Base-by-base conservation (phyloP, 805 yeast genomes). In the Starmerella etchellsii region DNA sequence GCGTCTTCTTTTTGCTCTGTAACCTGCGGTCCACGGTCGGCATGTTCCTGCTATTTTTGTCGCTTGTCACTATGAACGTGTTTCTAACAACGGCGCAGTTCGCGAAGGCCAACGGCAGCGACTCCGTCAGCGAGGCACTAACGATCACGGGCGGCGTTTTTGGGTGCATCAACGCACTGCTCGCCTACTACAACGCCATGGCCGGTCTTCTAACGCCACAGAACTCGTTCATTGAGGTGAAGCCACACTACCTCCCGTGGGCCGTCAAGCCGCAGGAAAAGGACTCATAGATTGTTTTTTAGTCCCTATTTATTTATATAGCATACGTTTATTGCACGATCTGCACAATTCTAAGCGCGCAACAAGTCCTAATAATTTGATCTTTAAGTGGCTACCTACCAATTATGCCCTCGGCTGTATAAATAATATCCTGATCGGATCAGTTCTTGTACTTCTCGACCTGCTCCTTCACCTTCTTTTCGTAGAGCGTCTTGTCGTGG, bases 401-500 rank as follows among this genome's bases (percentile, higher is more conserved):
- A n/a, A n/a, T n/a, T n/a, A n/a, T n/a, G n/a, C n/a, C n/a, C n/a
- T n/a, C n/a, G n/a, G n/a, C n/a, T n/a, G n/a, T n/a, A n/a, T n/a
- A n/a, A n/a, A n/a, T n/a, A n/a, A n/a, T n/a, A n/a, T n/a, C n/a
- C n/a, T n/a, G n/a, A n/a, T n/a, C n/a, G n/a, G n/a, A n/a, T 34
- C 37, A 44, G 34, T 38, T 43, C 22, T 26, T 70, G 57, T 81
- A 88, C 56, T 68, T 71, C 55, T 72, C 70, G 7, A 91, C 84
- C 63, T 91, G 97, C 48, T 81, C 83, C 49, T 64, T 64, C 23
- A 91, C 94, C 53, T 74, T 79, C 58, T 73, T 74, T 43, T 78
- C 83, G 59, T 91, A 91, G 31, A 70, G 39, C 0, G 67, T 65
- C 54, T 71, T 71, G 57, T 84, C 82, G 56, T 74, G 75, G 16